Conservation (phyloP, 192 early-diverging fungal genomes). For the Rhizophlyctis rosea region DNA sequence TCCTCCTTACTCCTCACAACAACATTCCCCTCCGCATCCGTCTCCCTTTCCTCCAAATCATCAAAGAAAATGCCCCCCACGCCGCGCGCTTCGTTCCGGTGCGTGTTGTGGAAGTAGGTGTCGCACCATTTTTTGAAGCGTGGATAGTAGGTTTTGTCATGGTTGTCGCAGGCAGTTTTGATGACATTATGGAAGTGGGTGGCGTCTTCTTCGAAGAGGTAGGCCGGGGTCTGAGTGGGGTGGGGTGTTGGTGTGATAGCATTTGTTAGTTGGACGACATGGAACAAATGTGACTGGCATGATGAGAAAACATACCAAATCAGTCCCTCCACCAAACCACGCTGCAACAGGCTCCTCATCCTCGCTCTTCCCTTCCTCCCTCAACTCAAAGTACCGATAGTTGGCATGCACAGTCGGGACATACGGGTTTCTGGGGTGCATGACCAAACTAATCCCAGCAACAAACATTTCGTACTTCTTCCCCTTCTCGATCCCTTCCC, state of each 20-base stretch:
- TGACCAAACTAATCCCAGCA: constrained; percentile 85
- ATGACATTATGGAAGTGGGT: constrained; percentile 89
- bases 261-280: neutral
- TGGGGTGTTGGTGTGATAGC: too few relatives aligned
- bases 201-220: constrained; percentile 88
- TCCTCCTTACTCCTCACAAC: too few relatives aligned
- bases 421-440: constrained; percentile 93
- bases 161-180: constrained; percentile 89
- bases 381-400: constrained; percentile 95
- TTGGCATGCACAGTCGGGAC: constrained; percentile 97
- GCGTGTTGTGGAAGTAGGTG: constrained; percentile 85
- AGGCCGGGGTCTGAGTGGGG: constrained; percentile 66
- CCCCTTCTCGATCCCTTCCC: constrained; percentile 52
- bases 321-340: constrained; percentile 98
- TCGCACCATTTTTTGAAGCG: constrained; percentile 97
- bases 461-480: constrained; percentile 62
- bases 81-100: constrained; percentile 86
- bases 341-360: constrained; percentile 65
- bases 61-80: constrained; percentile 99
- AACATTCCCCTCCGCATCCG: too few relatives aligned
- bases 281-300: neutral
- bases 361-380: constrained; percentile 46
- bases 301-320: constrained; percentile 66
- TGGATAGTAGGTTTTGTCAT: constrained; percentile 79
- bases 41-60: constrained; percentile 59